phyloP scores from a whole-genome alignment of 2,329 filamentous ascomycete genomes.

The Penicillium sp. region DNA sequence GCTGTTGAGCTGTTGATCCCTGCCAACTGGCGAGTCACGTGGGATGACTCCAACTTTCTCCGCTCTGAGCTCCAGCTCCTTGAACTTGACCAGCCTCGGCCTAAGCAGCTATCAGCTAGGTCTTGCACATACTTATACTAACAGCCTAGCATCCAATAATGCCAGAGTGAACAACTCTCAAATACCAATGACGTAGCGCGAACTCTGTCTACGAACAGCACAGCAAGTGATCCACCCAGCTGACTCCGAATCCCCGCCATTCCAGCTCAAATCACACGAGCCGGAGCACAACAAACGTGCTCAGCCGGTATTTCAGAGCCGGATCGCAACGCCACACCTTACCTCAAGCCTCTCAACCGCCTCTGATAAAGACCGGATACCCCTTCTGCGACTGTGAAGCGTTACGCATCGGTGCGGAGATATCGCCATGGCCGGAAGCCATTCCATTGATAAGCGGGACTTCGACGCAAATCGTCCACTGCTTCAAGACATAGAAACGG shows the following conservation, averaged over 20 bases:
- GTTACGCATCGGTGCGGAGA: conserved; percentile 9
- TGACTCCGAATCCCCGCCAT: conserved; percentile 19
- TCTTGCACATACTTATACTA: neutral
- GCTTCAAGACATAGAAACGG: conserved; percentile 21
- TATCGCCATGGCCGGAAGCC: conserved; percentile 27
- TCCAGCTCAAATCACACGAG: conserved; percentile 10
- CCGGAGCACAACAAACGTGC: conserved; percentile 1
- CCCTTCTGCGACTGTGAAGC: neutral
- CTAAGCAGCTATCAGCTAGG: neutral
- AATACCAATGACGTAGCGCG: conserved; percentile 24
- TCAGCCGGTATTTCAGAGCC: neutral
- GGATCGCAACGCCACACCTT: neutral
- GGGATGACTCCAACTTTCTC: conserved; percentile 12
- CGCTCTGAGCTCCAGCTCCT: neutral
- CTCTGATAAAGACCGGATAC: neutral
- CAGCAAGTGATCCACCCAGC: conserved; percentile 23
- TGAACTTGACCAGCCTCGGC: neutral
- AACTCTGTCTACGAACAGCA: conserved; percentile 14
- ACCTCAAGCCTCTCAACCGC: neutral
- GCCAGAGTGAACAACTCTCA: neutral
- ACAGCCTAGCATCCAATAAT: neutral
- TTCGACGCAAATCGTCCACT: conserved; percentile 47
- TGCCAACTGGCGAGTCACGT: conserved; percentile 5
- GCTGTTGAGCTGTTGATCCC: neutral
- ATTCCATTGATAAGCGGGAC: conserved; percentile 47